phyloP scores from a whole-genome alignment of 768 basidiomycete genomes.

The Suillus subalutaceus region DNA sequence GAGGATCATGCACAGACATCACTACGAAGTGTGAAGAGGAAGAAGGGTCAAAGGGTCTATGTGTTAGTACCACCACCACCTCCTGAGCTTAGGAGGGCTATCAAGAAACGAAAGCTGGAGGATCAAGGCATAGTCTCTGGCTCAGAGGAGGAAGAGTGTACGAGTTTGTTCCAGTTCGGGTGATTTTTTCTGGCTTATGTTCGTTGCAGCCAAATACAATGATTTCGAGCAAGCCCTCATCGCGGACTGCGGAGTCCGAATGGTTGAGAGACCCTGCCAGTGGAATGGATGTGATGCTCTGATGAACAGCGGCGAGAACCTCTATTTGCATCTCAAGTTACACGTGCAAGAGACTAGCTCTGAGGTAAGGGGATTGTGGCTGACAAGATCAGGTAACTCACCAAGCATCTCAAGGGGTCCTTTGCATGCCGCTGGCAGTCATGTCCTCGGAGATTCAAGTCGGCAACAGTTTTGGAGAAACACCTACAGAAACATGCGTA shows the following conservation, averaged over 20 bases:
- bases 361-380: constrained; percentile 29
- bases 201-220: constrained; percentile 41
- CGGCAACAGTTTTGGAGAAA: constrained; percentile 37
- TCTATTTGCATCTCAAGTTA: constrained; percentile 51
- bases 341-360: constrained; percentile 37
- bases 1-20: constrained; percentile 6
- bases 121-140: constrained; percentile 16
- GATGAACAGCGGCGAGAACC: constrained; percentile 53
- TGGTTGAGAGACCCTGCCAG: constrained; percentile 52
- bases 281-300: constrained; percentile 62
- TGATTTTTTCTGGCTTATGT: constrained; percentile 28
- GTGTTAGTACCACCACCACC: constrained; percentile 33
- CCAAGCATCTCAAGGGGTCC: constrained; percentile 31
- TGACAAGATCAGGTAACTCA: constrained; percentile 11
- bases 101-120: constrained; percentile 20
- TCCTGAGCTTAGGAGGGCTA: constrained; percentile 24
- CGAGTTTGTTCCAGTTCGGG: constrained; percentile 27
- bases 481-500: constrained; percentile 57
- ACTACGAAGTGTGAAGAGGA: constrained; percentile 25
- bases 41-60: constrained; percentile 24
- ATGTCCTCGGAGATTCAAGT: constrained; percentile 50
- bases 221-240: constrained; percentile 46
- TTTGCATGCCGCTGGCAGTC: constrained; percentile 59
- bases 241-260: constrained; percentile 48
- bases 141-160: constrained; percentile 31